phyloP scores from a whole-genome alignment of 768 basidiomycete genomes.

The Mycena pura region DNA sequence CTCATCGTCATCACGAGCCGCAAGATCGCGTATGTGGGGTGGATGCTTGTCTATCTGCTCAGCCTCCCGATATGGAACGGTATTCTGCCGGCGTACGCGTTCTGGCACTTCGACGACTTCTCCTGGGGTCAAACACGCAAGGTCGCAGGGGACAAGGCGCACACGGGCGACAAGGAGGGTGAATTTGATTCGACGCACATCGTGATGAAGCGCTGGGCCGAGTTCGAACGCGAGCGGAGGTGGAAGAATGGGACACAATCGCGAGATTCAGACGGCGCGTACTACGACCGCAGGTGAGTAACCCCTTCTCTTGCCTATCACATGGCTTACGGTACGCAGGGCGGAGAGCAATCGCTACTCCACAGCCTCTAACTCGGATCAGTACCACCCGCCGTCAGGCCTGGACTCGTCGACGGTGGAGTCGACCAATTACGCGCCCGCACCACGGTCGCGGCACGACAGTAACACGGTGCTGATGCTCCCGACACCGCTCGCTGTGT shows the following conservation, averaged over 20 bases:
- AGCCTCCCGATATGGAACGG: constrained; percentile 98
- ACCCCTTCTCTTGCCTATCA: constrained; percentile 1
- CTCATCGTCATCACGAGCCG: constrained; percentile 96
- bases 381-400: constrained; percentile 58
- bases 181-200: constrained; percentile 97
- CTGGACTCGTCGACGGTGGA: constrained; percentile 67
- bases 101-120: constrained; percentile 99
- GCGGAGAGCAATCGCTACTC: constrained; percentile 69
- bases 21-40: constrained; percentile 93
- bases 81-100: constrained; percentile 93
- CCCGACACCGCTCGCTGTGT: constrained; percentile 72
- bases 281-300: constrained; percentile 78
- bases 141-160: constrained; percentile 68
- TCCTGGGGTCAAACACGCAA: constrained; percentile 96
- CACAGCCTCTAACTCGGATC: constrained; percentile 77
- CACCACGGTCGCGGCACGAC: constrained; percentile 67
- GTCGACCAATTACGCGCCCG: constrained; percentile 44
- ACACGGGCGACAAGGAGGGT: constrained; percentile 87
- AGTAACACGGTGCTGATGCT: constrained; percentile 76
- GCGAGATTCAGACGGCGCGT: constrained; percentile 71
- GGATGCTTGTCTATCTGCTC: constrained; percentile 94
- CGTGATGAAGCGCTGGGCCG: constrained; percentile 99
- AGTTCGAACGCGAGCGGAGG: constrained; percentile 94
- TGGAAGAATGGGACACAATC: constrained; percentile 91
- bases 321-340: constrained; percentile 29